Evolutionary conservation across 1,139 yeast genomes (phyloP).

Genomic region (Diutina ranongensis): DNA sequence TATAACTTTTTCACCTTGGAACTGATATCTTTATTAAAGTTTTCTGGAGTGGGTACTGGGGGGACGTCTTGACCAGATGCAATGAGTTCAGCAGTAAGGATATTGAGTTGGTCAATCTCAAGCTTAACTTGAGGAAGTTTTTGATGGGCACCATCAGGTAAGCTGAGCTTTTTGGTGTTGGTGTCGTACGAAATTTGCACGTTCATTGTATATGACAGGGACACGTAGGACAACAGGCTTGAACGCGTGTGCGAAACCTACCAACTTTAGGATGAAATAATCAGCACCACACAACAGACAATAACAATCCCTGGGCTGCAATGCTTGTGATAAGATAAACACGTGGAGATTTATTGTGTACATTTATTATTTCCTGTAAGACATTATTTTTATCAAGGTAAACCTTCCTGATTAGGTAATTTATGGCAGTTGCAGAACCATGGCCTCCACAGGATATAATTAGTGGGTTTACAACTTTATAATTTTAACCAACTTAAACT

Average conservation of each 20-base stretch:
- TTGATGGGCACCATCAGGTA: conserved; percentile 16
- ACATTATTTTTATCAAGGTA: too few species aligned
- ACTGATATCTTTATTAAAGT: conserved; percentile 45
- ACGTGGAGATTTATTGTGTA: too few species aligned
- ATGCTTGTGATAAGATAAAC: too few species aligned
- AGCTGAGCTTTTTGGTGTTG: conserved; percentile 19
- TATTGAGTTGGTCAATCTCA: conserved; percentile 55
- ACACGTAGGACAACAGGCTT: background rate
- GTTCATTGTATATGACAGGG: conserved; percentile 9
- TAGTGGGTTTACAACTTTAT: too few species aligned
- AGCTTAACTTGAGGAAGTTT: conserved; percentile 22
- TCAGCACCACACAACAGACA: too few species aligned
- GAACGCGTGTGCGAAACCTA: background rate
- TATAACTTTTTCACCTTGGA: conserved; percentile 64
- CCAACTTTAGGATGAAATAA: too few species aligned
- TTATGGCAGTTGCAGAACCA: too few species aligned
- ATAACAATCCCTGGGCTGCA: too few species aligned
- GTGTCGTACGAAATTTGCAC: conserved; percentile 11
- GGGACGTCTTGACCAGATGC: conserved; percentile 56
- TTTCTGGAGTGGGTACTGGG: conserved; percentile 46
- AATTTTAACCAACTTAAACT: too few species aligned
- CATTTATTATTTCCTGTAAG: too few species aligned
- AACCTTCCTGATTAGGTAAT: too few species aligned
- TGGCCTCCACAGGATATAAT: too few species aligned
- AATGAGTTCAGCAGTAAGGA: conserved; percentile 47